Conservation (phyloP, 2,329 filamentous ascomycete species). For the Phialemonium atrogriseum region DNA sequence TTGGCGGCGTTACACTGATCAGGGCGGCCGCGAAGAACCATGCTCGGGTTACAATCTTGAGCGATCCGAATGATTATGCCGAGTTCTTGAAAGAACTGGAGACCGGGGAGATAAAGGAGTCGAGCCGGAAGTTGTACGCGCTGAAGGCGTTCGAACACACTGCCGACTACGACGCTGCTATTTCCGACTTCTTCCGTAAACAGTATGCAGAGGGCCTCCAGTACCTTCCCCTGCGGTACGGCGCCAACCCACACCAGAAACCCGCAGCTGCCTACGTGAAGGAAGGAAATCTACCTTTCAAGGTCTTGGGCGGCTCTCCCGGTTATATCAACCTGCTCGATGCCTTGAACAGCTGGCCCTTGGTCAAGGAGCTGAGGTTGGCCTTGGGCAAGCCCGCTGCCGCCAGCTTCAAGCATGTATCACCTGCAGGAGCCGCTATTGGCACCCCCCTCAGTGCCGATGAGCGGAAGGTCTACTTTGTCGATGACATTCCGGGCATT, state of each 20-base stretch:
- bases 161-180: constrained; percentile 90
- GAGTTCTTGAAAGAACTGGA: constrained; percentile 89
- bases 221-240: constrained; percentile 82
- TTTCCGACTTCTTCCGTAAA: constrained; percentile 95
- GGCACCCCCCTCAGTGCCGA: constrained; percentile 77
- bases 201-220: constrained; percentile 86
- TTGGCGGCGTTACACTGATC: constrained; percentile 93
- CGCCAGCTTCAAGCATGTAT: constrained; percentile 98
- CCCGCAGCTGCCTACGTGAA: constrained; percentile 77
- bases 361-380: constrained; percentile 92
- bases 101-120: constrained; percentile 75
- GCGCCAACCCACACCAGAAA: constrained; percentile 97
- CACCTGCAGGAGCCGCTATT: constrained; percentile 90
- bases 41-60: constrained; percentile 87
- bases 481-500: constrained; percentile 86
- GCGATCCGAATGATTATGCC: constrained; percentile 86
- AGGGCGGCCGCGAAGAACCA: constrained; percentile 98
- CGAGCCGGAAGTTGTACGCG: constrained; percentile 80
- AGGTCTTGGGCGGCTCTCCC: constrained; percentile 79
- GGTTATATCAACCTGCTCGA: constrained; percentile 98
- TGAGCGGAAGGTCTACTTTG: constrained; percentile 97
- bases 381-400: constrained; percentile 84
- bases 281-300: constrained; percentile 78
- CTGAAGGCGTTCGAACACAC: constrained; percentile 99
- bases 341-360: constrained; percentile 90